phyloP scores from a whole-genome alignment of 768 basidiomycete genomes.

The Plicaturopsis crispa region DNA sequence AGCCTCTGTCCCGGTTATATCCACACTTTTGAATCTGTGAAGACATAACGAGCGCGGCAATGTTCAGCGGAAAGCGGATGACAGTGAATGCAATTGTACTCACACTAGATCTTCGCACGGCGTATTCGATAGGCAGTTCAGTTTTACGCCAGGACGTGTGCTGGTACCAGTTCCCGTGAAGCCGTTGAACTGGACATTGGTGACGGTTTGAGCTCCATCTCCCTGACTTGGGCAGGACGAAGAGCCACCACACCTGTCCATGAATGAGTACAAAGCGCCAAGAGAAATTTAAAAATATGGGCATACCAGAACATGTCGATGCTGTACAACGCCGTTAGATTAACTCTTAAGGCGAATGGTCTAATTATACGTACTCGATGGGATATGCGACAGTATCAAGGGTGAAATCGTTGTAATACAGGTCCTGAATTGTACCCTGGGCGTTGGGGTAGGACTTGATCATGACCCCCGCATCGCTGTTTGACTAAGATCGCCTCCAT shows the following conservation, averaged over 20 bases:
- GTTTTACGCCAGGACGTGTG: slow-evolving; percentile 13
- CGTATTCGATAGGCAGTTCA: slow-evolving; percentile 16
- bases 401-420: slow-evolving; percentile 9
- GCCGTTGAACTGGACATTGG: background rate
- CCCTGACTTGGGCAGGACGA: background rate
- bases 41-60: background rate
- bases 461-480: slow-evolving; percentile 16
- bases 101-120: slow-evolving; percentile 11
- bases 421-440: slow-evolving; percentile 13
- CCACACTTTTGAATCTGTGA: slow-evolving; percentile 7
- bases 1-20: slow-evolving; percentile 8
- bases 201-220: background rate
- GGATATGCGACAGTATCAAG: background rate
- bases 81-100: no score
- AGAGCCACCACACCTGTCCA: background rate
- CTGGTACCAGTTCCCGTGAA: slow-evolving; percentile 13
- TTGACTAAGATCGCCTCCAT: slow-evolving; percentile 6
- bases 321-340: slow-evolving; percentile 8
- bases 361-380: background rate
- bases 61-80: background rate
- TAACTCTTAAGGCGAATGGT: no score
- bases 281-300: background rate
- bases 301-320: slow-evolving; percentile 7
- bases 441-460: slow-evolving; percentile 17
- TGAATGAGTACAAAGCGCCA: slow-evolving; percentile 1